These are phyloP conservation scores for Globisporangium nunn DNA, from an alignment of 352 stramenopile species.

Conservation along the genomic window DNA sequence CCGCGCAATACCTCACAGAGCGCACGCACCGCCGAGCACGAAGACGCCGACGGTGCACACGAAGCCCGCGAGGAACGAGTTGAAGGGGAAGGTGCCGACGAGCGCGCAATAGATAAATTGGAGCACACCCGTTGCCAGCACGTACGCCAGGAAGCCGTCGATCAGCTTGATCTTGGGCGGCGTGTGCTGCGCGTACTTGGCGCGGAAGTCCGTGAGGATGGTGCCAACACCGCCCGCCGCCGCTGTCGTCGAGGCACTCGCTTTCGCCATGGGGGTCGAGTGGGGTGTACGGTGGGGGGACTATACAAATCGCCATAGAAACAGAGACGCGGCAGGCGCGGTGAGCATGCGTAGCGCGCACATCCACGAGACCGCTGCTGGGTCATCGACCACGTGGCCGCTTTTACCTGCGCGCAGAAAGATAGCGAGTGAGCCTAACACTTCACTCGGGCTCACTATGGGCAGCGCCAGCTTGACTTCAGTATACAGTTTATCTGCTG, in stretches of 20 bases:
- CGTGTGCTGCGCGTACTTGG: conserved; percentile 80
- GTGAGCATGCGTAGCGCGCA: background rate
- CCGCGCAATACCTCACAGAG: background rate
- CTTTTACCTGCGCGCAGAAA: conserved; percentile 13
- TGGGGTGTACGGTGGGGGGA: background rate
- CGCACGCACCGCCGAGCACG: conserved; percentile 68
- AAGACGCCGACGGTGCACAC: conserved; percentile 88
- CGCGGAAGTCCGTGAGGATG: conserved; percentile 58
- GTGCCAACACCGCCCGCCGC: conserved; percentile 25
- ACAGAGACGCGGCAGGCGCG: background rate
- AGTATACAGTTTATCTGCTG: too few species aligned
- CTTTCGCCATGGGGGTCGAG: conserved; percentile 8
- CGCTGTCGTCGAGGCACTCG: conserved; percentile 32
- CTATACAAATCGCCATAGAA: background rate
- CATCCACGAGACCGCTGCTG: background rate
- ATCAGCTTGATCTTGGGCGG: conserved; percentile 88
- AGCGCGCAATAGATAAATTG: conserved; percentile 90
- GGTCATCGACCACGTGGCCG: conserved; percentile 7
- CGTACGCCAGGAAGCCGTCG: conserved; percentile 88
- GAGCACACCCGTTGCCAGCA: conserved; percentile 80
- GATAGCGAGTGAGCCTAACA: conserved; percentile 12
- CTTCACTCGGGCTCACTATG: too few species aligned
- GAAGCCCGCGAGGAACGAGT: conserved; percentile 89
- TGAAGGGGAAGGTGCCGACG: conserved; percentile 89
- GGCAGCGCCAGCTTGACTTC: too few species aligned